Evolutionary conservation across 2,329 filamentous ascomycete genomes (phyloP).

Genomic region (Chaetomiaceae sp.): DNA sequence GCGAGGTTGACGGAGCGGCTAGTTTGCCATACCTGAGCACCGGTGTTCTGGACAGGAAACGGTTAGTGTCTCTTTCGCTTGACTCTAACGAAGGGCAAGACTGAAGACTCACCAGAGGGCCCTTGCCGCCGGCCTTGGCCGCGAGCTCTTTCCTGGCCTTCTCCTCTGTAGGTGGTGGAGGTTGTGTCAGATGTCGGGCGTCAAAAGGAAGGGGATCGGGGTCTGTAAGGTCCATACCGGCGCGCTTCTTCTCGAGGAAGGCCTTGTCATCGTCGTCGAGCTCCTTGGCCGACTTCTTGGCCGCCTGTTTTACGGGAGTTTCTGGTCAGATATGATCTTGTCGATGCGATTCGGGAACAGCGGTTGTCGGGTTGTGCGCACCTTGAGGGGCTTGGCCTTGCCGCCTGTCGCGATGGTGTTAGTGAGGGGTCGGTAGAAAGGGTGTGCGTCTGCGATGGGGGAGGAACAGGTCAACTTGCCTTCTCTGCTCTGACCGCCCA

Average conservation of each 20-base stretch:
- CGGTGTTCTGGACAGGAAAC: constrained; percentile 20
- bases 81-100: background rate
- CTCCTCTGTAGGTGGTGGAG: constrained; percentile 53
- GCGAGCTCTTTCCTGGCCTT: constrained; percentile 82
- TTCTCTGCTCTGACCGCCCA: constrained; percentile 66
- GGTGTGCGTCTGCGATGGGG: too few relatives aligned
- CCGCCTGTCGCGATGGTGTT: constrained; percentile 51
- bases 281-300: constrained; percentile 81
- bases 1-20: too few relatives aligned
- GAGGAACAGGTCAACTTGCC: constrained; percentile 39
- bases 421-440: constrained; percentile 6
- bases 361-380: constrained; percentile 6
- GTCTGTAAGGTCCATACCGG: constrained; percentile 51
- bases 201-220: too few relatives aligned
- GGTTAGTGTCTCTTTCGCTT: background rate
- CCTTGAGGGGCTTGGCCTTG: constrained; percentile 81
- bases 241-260: constrained; percentile 76
- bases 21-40: constrained; percentile 20
- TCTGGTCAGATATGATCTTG: background rate
- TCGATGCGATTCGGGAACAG: background rate
- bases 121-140: constrained; percentile 80
- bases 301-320: constrained; percentile 37
- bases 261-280: constrained; percentile 83
- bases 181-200: background rate
- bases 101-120: constrained; percentile 60